Conservation (phyloP, 2,329 filamentous ascomycete species). For the Samsoniella hepiali region DNA sequence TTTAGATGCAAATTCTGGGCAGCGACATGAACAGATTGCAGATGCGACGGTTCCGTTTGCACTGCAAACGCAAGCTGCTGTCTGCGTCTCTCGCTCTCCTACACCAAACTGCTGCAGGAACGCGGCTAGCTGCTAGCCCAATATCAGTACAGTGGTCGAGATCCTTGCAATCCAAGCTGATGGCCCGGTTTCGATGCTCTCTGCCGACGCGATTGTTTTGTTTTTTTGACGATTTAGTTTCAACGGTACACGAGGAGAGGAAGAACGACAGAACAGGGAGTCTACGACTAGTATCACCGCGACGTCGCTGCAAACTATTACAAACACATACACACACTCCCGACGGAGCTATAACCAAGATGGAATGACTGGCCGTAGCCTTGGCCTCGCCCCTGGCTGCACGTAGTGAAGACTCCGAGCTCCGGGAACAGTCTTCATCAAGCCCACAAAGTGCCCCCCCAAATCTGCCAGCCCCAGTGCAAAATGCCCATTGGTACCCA, state of each 20-base stretch:
- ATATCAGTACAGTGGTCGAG: neutral
- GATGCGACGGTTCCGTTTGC: neutral
- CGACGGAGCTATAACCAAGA: conserved; percentile 14
- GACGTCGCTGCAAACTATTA: neutral
- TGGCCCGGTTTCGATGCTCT: neutral
- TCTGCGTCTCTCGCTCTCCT: neutral
- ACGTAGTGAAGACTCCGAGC: neutral
- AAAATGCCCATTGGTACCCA: neutral
- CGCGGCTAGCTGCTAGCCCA: neutral
- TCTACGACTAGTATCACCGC: neutral
- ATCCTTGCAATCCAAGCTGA: conserved; percentile 1
- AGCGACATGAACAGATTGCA: neutral
- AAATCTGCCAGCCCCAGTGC: neutral
- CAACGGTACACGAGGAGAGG: neutral
- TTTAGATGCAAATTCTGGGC: neutral
- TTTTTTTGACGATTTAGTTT: neutral
- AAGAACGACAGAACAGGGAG: neutral
- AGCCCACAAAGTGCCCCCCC: neutral
- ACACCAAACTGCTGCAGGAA: neutral
- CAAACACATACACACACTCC: neutral
- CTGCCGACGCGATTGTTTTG: neutral
- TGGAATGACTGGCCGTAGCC: conserved; percentile 2
- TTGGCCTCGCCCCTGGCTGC: conserved; percentile 1
- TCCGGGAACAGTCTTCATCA: conserved; percentile 1
- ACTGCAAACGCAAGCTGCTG: conserved; percentile 6